Evolutionary conservation across 352 stramenopile genomes (phyloP).

Genomic region (Phytophthora litchii): DNA sequence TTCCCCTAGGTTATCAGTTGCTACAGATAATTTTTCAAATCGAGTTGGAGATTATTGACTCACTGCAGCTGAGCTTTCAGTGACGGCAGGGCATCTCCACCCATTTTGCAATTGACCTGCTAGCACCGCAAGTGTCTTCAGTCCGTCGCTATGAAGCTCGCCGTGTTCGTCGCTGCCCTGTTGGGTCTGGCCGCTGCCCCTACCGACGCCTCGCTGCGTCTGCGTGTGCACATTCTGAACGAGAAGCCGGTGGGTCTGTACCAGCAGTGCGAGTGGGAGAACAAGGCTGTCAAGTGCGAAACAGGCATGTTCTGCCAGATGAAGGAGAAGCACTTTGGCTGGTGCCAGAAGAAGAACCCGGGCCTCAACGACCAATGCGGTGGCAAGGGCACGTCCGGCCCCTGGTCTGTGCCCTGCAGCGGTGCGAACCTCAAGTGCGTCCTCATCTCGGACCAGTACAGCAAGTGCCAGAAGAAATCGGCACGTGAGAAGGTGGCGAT

Average conservation of each 20-base stretch:
- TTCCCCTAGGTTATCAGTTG: not conserved
- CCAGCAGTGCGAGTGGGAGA: constrained; percentile 38
- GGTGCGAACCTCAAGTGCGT: constrained; percentile 30
- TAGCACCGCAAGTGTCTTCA: constrained; percentile 10
- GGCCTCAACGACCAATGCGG: constrained; percentile 36
- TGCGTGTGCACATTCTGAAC: constrained; percentile 35
- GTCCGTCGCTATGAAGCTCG: constrained; percentile 18
- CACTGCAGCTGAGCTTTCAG: constrained; percentile 6
- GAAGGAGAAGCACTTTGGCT: constrained; percentile 33
- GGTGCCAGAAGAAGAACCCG: constrained; percentile 34
- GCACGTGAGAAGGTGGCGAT: constrained; percentile 28
- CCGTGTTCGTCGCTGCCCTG: constrained; percentile 18
- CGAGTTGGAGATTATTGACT: constrained; percentile 1
- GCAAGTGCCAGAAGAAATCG: constrained; percentile 35
- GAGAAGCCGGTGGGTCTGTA: constrained; percentile 21
- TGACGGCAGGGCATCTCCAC: not conserved
- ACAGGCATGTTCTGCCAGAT: constrained; percentile 32
- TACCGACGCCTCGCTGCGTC: constrained; percentile 13
- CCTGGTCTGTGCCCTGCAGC: constrained; percentile 33
- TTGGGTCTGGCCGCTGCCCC: constrained; percentile 12
- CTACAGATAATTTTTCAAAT: not conserved
- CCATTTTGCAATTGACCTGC: constrained; percentile 24
- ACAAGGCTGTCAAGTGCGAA: constrained; percentile 37
- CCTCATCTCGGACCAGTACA: constrained; percentile 34
- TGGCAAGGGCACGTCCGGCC: constrained; percentile 20